Conservation (phyloP, 2,329 filamentous ascomycete species). For the Herpotrichia juniperi region DNA sequence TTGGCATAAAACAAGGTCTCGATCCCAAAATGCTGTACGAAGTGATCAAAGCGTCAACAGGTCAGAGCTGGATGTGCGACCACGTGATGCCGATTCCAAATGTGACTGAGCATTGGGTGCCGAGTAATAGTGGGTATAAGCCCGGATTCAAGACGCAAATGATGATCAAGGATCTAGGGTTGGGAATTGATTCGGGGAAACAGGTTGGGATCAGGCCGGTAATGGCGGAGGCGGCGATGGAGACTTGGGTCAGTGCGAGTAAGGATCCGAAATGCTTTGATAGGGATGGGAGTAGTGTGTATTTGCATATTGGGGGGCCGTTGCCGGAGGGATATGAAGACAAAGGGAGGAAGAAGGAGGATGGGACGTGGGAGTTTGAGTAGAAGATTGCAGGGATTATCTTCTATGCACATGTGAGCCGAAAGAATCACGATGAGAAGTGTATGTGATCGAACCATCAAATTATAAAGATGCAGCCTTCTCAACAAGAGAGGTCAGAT, state of each 20-base stretch:
- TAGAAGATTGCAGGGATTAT: constrained; percentile 3
- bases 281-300: constrained; percentile 38
- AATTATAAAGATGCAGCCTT: no score
- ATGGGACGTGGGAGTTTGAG: constrained; percentile 32
- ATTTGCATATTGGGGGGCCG: constrained; percentile 35
- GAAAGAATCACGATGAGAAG: no score
- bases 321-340: constrained; percentile 35
- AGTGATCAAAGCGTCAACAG: constrained; percentile 37
- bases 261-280: constrained; percentile 29
- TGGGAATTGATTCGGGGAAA: constrained; percentile 34
- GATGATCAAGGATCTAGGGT: constrained; percentile 41
- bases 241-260: constrained; percentile 31
- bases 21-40: constrained; percentile 32
- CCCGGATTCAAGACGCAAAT: constrained; percentile 43
- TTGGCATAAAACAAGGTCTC: constrained; percentile 36
- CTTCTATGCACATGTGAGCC: neutral
- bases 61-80: constrained; percentile 43
- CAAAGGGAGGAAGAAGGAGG: constrained; percentile 24
- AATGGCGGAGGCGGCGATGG: constrained; percentile 37
- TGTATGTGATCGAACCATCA: neutral
- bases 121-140: constrained; percentile 39
- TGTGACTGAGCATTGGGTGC: constrained; percentile 35
- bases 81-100: constrained; percentile 41
- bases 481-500: no score
- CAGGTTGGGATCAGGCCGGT: constrained; percentile 29